Conservation (phyloP, 371 early-diverging fungal species). For the Apophysomyces variabilis region DNA sequence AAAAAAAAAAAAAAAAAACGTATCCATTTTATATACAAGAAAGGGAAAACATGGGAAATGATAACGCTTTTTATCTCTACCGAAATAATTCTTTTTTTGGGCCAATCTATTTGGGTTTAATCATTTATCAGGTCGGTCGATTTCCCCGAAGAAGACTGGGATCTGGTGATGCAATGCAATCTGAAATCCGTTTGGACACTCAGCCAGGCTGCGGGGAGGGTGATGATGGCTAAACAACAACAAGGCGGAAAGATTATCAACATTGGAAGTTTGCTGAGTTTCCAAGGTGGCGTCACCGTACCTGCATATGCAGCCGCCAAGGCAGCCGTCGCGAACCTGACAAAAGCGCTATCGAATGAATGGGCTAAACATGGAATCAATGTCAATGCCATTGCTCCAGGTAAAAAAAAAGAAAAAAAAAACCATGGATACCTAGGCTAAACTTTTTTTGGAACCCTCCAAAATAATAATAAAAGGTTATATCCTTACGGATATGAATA, state of each 20-base stretch:
- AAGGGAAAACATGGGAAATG: too few relatives aligned
- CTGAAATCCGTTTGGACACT: constrained; percentile 37
- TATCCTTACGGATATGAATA: constrained; percentile 58
- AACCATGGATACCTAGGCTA: too few relatives aligned
- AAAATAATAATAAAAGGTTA: constrained; percentile 29
- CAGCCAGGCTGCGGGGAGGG: constrained; percentile 33
- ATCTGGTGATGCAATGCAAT: constrained; percentile 37
- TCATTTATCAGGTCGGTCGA: constrained; percentile 23
- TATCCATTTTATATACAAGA: not conserved
- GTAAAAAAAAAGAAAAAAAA: too few relatives aligned
- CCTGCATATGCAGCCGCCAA: constrained; percentile 63
- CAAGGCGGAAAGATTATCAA: constrained; percentile 35
- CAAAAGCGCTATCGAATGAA: constrained; percentile 68
- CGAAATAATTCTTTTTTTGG: too few relatives aligned
- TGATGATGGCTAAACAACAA: constrained; percentile 21
- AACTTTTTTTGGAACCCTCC: too few relatives aligned
- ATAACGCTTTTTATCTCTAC: too few relatives aligned
- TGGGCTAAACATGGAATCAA: constrained; percentile 54
- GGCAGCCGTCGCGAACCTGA: constrained; percentile 61
- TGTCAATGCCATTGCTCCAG: constrained; percentile 61
- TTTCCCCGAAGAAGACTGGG: constrained; percentile 41
- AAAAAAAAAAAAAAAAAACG: not conserved
- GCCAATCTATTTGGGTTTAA: not conserved
- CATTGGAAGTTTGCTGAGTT: constrained; percentile 37
- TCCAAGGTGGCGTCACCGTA: constrained; percentile 33